Percentiles rank a stretch among this genome's conserved stretches.
Evolutionary conservation across 1,139 yeast genomes (phyloP).

Genomic region (Pichia sp.): DNA sequence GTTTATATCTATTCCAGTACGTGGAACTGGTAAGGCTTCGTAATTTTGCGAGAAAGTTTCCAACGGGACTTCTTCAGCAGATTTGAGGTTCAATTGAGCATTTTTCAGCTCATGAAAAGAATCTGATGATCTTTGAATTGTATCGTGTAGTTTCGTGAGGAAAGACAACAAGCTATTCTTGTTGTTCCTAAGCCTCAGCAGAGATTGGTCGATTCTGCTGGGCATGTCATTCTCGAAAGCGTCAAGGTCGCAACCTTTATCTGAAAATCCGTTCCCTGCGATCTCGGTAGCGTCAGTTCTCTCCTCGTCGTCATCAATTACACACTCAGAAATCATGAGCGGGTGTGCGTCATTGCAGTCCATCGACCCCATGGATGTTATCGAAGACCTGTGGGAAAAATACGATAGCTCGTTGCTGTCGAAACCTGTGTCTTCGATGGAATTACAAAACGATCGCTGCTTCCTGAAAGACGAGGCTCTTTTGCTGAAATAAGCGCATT

Average conservation of each 20-base stretch:
- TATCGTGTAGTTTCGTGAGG: conserved; percentile 1
- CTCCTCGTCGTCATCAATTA: not conserved
- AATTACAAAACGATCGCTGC: not conserved
- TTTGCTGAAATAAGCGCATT: conserved; percentile 10
- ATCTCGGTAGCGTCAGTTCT: not conserved
- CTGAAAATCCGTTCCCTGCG: too few species aligned
- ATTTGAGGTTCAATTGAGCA: not conserved
- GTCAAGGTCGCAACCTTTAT: too few species aligned
- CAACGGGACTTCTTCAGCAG: conserved; percentile 14
- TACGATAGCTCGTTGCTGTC: not conserved
- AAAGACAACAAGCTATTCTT: not conserved
- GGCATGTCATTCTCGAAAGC: not conserved
- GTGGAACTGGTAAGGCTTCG: conserved; percentile 7
- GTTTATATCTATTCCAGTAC: conserved; percentile 9
- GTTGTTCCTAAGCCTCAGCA: not conserved
- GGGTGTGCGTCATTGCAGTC: conserved; percentile 7
- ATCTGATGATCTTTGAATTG: conserved; percentile 2
- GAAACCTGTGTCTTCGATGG: not conserved
- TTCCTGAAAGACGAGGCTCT: conserved; percentile 8
- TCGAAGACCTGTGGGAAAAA: conserved; percentile 1
- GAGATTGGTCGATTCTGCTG: not conserved
- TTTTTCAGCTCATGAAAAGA: not conserved
- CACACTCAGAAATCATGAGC: not conserved
- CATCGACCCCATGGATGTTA: not conserved
- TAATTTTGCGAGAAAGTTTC: conserved; percentile 17